Evolutionary conservation across 352 stramenopile species (phyloP).

Genomic region (Pythium dissimile): DNA sequence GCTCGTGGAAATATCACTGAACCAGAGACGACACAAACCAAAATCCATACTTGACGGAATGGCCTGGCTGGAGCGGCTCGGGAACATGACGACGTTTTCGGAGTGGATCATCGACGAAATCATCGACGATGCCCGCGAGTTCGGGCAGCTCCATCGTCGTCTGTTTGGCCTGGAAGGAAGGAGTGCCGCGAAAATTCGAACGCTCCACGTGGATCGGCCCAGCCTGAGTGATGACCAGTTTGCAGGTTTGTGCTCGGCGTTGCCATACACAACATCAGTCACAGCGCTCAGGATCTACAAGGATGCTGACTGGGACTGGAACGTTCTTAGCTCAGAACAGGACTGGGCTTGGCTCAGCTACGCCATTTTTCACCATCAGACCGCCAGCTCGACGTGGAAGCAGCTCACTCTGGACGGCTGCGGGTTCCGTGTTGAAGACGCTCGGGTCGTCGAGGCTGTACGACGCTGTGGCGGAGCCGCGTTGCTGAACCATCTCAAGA

Average conservation of each 20-base stretch:
- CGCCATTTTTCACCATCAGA: not conserved
- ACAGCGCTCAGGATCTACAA: not conserved
- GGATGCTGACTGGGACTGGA: not conserved
- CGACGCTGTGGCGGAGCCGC: not conserved
- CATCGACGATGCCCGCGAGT: not conserved
- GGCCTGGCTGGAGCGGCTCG: conserved; percentile 1
- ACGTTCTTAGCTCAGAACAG: not conserved
- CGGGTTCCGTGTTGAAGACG: not conserved
- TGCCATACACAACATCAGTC: not conserved
- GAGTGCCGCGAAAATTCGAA: not conserved
- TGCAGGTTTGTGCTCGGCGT: not conserved
- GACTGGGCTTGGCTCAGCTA: conserved; percentile 1
- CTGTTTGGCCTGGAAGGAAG: not conserved
- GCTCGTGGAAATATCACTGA: conserved; percentile 3
- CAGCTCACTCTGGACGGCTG: not conserved
- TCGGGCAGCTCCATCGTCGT: not conserved
- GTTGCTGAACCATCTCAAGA: not conserved
- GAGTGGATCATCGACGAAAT: conserved; percentile 11
- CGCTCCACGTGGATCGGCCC: not conserved
- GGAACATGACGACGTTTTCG: not conserved
- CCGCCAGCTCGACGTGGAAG: not conserved
- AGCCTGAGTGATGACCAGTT: not conserved
- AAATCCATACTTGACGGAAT: not conserved
- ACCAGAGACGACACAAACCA: conserved; percentile 3
- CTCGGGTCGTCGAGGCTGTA: not conserved